Percentiles rank a stretch among this genome's conserved stretches.
These are phyloP conservation scores for Jackrogersella minutella DNA, from an alignment of 495 filamentous ascomycete genomes.

Conservation along the genomic window DNA sequence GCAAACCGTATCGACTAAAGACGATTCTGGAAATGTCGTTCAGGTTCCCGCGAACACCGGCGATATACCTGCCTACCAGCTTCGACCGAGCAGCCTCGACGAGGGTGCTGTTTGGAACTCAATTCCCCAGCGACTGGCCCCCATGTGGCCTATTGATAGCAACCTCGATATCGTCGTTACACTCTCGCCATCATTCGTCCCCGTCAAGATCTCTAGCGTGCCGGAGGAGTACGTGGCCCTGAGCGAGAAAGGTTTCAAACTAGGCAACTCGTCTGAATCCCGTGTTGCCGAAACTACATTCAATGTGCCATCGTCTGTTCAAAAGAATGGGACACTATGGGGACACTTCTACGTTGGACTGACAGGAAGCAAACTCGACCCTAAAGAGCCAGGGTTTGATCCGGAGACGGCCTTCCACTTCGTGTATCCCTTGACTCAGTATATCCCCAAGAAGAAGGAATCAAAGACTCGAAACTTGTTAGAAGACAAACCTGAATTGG, in stretches of 20 bases:
- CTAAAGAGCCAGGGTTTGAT: conserved; percentile 73
- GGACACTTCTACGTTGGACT: conserved; percentile 90
- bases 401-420: conserved; percentile 80
- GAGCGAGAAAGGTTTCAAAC: conserved; percentile 79
- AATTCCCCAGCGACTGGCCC: conserved; percentile 78
- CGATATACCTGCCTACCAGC: conserved; percentile 69
- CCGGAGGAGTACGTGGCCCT: conserved; percentile 69
- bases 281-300: conserved; percentile 81
- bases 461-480: conserved; percentile 91
- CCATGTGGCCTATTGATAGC: conserved; percentile 86
- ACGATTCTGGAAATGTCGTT: conserved; percentile 56
- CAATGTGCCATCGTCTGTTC: conserved; percentile 77
- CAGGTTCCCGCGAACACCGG: conserved; percentile 54
- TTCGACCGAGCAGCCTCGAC: conserved; percentile 66
- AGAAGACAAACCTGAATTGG: conserved; percentile 60
- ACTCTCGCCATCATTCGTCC: conserved; percentile 75
- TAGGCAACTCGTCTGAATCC: conserved; percentile 82
- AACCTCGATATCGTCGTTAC: conserved; percentile 85
- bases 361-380: conserved; percentile 77
- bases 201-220: conserved; percentile 69
- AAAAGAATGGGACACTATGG: conserved; percentile 93
- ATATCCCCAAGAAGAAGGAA: conserved; percentile 89
- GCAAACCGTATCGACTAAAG: conserved; percentile 53
- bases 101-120: conserved; percentile 71
- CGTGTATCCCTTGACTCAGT: conserved; percentile 83